phyloP scores from a whole-genome alignment of 176 grass and related monocot species.

The Triticum timopheevii region DNA sequence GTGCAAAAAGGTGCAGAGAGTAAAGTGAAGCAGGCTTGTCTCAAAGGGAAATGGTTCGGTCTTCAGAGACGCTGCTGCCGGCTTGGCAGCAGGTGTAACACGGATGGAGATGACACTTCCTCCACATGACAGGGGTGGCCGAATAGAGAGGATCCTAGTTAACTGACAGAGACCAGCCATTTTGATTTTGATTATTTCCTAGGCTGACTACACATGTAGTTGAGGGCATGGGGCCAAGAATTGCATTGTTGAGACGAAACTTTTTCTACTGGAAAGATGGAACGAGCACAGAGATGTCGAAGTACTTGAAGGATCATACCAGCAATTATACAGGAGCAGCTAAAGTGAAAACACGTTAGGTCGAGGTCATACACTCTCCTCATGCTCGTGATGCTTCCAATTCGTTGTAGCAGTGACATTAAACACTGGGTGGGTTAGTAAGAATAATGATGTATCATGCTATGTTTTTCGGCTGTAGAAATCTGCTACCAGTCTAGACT shows the following conservation, averaged over 20 bases:
- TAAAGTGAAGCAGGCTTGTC: slow-evolving; percentile 11
- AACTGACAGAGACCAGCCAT: slow-evolving; percentile 25
- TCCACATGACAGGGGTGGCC: slow-evolving; percentile 17
- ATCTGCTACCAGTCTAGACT: background rate
- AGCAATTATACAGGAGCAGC: background rate
- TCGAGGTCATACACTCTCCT: background rate
- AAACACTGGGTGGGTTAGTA: background rate
- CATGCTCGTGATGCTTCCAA: slow-evolving; percentile 4
- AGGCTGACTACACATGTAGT: slow-evolving; percentile 22
- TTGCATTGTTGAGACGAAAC: background rate
- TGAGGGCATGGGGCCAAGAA: slow-evolving; percentile 15
- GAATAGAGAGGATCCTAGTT: background rate
- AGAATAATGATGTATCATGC: slow-evolving; percentile 30
- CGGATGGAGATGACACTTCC: slow-evolving; percentile 27
- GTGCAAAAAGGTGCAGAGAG: slow-evolving; percentile 41
- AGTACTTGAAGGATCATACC: slow-evolving; percentile 15
- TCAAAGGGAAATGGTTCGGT: slow-evolving; percentile 8
- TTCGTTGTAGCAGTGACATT: slow-evolving; percentile 11
- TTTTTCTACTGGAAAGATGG: background rate
- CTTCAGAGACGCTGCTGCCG: background rate
- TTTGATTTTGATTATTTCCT: slow-evolving; percentile 42
- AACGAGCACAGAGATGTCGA: background rate
- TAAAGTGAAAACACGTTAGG: slow-evolving; percentile 11
- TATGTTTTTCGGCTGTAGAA: background rate
- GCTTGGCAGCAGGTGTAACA: slow-evolving; percentile 14